These are phyloP conservation scores for Cutaneotrichosporon arboriforme DNA, from an alignment of 1,284 basidiomycete species.

Conservation along the genomic window DNA sequence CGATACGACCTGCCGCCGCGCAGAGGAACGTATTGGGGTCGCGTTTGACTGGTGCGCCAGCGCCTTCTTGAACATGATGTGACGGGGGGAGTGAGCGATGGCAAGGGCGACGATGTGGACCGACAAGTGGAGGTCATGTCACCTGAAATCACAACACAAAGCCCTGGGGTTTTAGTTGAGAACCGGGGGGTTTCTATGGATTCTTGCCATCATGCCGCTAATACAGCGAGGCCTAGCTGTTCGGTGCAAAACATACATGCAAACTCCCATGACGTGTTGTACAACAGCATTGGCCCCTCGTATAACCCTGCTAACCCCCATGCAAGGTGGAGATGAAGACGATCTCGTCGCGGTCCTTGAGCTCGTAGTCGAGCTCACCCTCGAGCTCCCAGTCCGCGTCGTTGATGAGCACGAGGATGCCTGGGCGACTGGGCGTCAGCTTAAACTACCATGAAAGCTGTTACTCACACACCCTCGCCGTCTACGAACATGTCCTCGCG, in stretches of 20 bases:
- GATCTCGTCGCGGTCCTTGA: constrained; percentile 78
- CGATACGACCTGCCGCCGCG: constrained; percentile 38
- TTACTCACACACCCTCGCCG: constrained; percentile 74
- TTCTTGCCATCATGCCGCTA: no score
- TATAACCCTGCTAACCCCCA: constrained; percentile 59
- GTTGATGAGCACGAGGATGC: constrained; percentile 91
- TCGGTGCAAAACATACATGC: no score
- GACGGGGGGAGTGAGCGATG: background rate
- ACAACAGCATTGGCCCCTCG: background rate
- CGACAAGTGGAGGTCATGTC: background rate
- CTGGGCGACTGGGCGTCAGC: constrained; percentile 66
- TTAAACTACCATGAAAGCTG: no score
- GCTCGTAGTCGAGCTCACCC: constrained; percentile 79
- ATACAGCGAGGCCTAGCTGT: no score
- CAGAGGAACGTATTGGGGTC: constrained; percentile 45
- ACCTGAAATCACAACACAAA: background rate
- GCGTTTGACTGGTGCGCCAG: constrained; percentile 44
- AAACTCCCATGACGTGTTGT: no score
- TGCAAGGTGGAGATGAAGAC: constrained; percentile 96
- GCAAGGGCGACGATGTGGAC: background rate
- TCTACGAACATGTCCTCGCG: constrained; percentile 86
- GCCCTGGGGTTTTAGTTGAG: no score
- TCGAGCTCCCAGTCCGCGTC: constrained; percentile 98
- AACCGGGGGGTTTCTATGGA: no score
- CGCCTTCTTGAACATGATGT: constrained; percentile 47